phyloP scores from a whole-genome alignment of 2,329 filamentous ascomycete genomes.

The Leptographium flavum region DNA sequence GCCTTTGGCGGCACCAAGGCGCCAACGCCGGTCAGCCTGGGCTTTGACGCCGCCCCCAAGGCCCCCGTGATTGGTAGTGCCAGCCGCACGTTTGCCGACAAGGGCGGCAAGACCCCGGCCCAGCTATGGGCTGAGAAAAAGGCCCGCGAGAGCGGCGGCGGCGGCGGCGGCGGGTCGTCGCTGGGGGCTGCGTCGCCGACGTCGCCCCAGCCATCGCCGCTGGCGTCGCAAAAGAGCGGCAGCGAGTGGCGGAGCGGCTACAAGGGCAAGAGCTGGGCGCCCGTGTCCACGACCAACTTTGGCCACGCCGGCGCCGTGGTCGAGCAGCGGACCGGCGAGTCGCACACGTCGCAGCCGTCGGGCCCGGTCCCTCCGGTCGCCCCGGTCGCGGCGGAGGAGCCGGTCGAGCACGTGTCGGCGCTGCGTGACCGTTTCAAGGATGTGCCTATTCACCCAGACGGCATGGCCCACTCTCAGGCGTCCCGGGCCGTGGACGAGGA shows the following conservation, averaged over 20 bases:
- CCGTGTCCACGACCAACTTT: conserved; percentile 62
- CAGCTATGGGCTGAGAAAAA: conserved; percentile 98
- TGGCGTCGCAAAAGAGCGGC: conserved; percentile 55
- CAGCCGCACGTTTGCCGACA: conserved; percentile 84
- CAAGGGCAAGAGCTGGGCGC: conserved; percentile 74
- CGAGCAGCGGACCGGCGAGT: conserved; percentile 50
- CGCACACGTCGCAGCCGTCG: conserved; percentile 19
- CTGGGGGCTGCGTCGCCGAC: conserved; percentile 23
- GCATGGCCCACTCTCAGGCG: no score
- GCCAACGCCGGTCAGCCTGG: conserved; percentile 57
- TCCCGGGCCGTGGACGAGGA: conserved; percentile 8
- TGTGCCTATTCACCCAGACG: conserved; percentile 17
- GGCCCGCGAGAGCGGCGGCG: conserved; percentile 54
- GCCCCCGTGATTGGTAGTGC: conserved; percentile 63
- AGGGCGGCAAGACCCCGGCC: conserved; percentile 90
- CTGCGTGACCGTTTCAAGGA: conserved; percentile 75
- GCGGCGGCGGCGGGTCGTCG: no score
- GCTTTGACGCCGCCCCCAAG: conserved; percentile 43
- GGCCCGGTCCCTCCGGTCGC: conserved; percentile 18
- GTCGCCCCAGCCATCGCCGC: conserved; percentile 26
- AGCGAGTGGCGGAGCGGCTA: conserved; percentile 87
- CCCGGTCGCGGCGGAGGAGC: conserved; percentile 31
- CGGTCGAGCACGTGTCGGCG: conserved; percentile 52
- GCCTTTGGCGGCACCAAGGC: conserved; percentile 81
- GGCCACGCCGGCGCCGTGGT: conserved; percentile 43